phyloP scores from a whole-genome alignment of 23 red algal genomes.

The Chondrus crispus region DNA sequence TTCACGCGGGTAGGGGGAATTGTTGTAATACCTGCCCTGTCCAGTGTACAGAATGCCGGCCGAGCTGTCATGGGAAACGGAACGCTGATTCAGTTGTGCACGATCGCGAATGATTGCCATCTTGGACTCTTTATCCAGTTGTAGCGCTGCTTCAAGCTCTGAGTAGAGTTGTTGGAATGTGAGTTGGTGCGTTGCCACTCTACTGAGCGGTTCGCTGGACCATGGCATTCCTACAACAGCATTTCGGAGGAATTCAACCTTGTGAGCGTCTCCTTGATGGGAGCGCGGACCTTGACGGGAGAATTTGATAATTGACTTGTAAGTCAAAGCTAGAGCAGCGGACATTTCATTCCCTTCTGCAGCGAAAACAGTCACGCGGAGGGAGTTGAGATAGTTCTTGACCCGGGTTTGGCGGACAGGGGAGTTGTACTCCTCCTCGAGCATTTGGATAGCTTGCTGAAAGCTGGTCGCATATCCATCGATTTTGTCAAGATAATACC shows the following conservation, averaged over 20 bases:
- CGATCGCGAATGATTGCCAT: neutral
- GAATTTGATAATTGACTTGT: constrained; percentile 9
- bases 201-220: neutral
- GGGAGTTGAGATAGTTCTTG: neutral
- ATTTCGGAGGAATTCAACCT: neutral
- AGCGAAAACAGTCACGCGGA: neutral
- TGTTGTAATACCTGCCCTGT: constrained; percentile 19
- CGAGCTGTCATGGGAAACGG: neutral
- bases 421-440: constrained; percentile 27
- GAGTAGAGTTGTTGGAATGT: neutral
- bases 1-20: neutral
- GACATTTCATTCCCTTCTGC: neutral
- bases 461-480: neutral
- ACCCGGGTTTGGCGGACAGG: neutral
- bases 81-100: neutral
- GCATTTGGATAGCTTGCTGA: constrained; percentile 3
- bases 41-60: neutral
- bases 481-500: neutral
- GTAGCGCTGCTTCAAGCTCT: constrained; percentile 2
- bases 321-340: neutral
- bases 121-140: neutral
- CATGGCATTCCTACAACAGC: neutral
- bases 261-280: constrained; percentile 6
- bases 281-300: neutral
- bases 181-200: neutral